phyloP scores from a whole-genome alignment of 2,329 filamentous ascomycete species.

The Stachybotrys echinatus region DNA sequence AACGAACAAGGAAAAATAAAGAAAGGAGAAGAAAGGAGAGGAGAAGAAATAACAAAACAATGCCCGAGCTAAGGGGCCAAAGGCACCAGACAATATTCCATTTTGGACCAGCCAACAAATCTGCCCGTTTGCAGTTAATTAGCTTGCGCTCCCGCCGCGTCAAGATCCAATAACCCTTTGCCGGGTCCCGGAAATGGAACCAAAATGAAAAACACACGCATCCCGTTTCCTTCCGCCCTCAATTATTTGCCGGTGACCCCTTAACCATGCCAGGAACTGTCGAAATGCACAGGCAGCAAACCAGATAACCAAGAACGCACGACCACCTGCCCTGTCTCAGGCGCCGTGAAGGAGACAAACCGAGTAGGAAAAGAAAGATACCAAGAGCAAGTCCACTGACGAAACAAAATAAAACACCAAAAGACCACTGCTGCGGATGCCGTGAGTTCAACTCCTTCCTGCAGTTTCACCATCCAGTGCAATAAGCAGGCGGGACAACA shows the following conservation, averaged over 20 bases:
- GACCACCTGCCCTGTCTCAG: constrained; percentile 30
- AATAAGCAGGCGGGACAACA: constrained; percentile 11
- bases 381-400: constrained; percentile 10
- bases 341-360: constrained; percentile 21
- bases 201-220: not conserved
- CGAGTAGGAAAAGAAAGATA: constrained; percentile 14
- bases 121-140: constrained; percentile 36
- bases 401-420: too few species aligned
- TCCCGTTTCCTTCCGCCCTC: not conserved
- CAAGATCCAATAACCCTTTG: constrained; percentile 23
- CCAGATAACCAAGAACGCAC: constrained; percentile 15
- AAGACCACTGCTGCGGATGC: too few species aligned
- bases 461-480: too few species aligned
- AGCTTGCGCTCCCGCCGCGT: constrained; percentile 30
- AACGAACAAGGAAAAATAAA: constrained; percentile 15
- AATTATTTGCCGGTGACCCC: constrained; percentile 19
- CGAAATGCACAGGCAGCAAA: not conserved
- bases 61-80: constrained; percentile 26
- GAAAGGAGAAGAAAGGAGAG: constrained; percentile 16
- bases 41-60: constrained; percentile 4
- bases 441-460: too few species aligned
- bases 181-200: constrained; percentile 9
- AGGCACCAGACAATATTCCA: constrained; percentile 31
- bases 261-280: constrained; percentile 13
- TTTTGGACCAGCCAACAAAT: constrained; percentile 47